These are phyloP conservation scores for Stephanodiscus triporus DNA, from an alignment of 108 stramenopile genomes.

Conservation along the genomic window DNA sequence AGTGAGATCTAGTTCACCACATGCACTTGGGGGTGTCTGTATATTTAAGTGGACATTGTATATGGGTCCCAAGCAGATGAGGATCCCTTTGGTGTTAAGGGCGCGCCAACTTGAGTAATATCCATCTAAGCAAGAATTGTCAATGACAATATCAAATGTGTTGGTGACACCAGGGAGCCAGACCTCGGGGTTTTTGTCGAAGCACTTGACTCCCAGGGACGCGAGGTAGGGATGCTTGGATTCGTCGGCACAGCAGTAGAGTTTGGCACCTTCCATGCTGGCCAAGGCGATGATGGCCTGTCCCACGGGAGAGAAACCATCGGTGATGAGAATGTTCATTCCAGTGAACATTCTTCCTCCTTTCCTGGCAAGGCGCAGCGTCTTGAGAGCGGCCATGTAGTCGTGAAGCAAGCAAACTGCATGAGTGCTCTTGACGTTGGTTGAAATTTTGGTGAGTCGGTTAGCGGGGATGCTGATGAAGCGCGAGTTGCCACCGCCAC, in stretches of 20 bases:
- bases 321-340: slow-evolving; percentile 68
- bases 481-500: slow-evolving; percentile 69
- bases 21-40: slow-evolving; percentile 30
- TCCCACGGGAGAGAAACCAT: slow-evolving; percentile 65
- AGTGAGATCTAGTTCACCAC: slow-evolving; percentile 46
- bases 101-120: slow-evolving; percentile 49
- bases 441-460: slow-evolving; percentile 61
- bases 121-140: slow-evolving; percentile 57
- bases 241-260: slow-evolving; percentile 58
- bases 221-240: slow-evolving; percentile 50
- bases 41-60: slow-evolving; percentile 24
- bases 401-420: slow-evolving; percentile 70
- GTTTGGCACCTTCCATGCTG: slow-evolving; percentile 59
- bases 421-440: slow-evolving; percentile 49
- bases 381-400: slow-evolving; percentile 79
- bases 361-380: slow-evolving; percentile 59
- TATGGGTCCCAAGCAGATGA: slow-evolving; percentile 50
- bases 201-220: slow-evolving; percentile 55
- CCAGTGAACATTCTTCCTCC: slow-evolving; percentile 50
- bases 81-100: slow-evolving; percentile 50
- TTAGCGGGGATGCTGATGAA: slow-evolving; percentile 52
- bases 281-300: slow-evolving; percentile 67
- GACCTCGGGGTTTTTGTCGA: slow-evolving; percentile 46
- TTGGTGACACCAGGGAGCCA: slow-evolving; percentile 58
- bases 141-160: slow-evolving; percentile 72